phyloP scores from a whole-genome alignment of 805 yeast species.

The Lachancea fermentati region DNA sequence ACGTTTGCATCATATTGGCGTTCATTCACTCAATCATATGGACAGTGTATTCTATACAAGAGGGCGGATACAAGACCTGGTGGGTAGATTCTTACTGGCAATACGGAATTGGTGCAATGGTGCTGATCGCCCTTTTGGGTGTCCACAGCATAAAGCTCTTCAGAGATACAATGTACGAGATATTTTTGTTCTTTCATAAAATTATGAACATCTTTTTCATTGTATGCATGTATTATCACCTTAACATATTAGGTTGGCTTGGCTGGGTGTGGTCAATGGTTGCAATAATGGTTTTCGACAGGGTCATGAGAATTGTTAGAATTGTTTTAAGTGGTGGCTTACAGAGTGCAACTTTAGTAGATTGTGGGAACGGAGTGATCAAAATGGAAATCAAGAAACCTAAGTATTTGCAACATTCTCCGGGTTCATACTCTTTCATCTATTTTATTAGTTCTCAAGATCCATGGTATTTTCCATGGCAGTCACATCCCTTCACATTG shows the following conservation, averaged over 20 bases:
- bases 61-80: conserved; percentile 40
- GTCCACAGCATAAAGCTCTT: conserved; percentile 46
- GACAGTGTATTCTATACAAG: conserved; percentile 41
- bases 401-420: conserved; percentile 40
- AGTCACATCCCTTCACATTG: conserved; percentile 70
- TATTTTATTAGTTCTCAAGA: conserved; percentile 47
- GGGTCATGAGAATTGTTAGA: conserved; percentile 42
- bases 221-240: conserved; percentile 54
- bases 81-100: conserved; percentile 41
- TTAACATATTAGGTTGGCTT: conserved; percentile 46
- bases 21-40: conserved; percentile 54
- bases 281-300: conserved; percentile 46
- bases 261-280: conserved; percentile 44
- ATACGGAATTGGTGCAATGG: conserved; percentile 46
- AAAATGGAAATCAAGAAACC: conserved; percentile 41
- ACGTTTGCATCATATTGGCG: conserved; percentile 43
- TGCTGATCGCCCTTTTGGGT: conserved; percentile 38
- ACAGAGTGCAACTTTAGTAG: conserved; percentile 20
- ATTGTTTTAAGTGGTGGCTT: conserved; percentile 28
- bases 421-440: conserved; percentile 54
- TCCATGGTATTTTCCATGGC: conserved; percentile 45
- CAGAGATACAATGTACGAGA: conserved; percentile 53
- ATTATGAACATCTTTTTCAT: conserved; percentile 48
- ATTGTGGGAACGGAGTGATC: conserved; percentile 32
- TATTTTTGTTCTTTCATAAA: conserved; percentile 54